Evolutionary conservation across 2,329 filamentous ascomycete species (phyloP).

Genomic region (Sarocladiaceae sp.): DNA sequence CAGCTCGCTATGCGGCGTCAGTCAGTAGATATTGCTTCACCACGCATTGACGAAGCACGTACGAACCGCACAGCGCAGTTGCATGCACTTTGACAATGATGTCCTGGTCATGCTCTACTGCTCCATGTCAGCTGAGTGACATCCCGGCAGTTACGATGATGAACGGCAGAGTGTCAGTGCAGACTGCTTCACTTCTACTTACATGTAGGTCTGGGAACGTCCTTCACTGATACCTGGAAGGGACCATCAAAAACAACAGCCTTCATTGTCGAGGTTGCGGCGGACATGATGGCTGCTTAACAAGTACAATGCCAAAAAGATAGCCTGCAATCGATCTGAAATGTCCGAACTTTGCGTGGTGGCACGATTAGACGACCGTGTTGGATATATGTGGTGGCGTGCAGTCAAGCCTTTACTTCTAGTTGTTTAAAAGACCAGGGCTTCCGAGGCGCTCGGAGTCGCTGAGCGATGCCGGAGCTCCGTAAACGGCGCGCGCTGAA

Average conservation of each 20-base stretch:
- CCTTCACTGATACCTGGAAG: slow-evolving; percentile 66
- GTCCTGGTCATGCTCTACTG: slow-evolving; percentile 60
- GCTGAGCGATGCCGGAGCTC: too few species aligned
- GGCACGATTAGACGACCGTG: too few species aligned
- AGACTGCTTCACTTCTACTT: too few species aligned
- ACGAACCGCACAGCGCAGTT: slow-evolving; percentile 78
- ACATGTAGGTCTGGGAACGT: slow-evolving; percentile 62
- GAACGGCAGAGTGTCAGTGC: not conserved
- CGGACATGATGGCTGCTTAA: not conserved
- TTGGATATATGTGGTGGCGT: too few species aligned
- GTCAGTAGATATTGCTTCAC: not conserved
- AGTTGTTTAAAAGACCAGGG: too few species aligned
- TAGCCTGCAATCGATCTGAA: too few species aligned
- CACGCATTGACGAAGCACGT: too few species aligned
- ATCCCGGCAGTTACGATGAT: too few species aligned
- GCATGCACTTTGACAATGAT: slow-evolving; percentile 72
- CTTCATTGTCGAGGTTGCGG: slow-evolving; percentile 65
- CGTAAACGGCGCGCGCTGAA: too few species aligned
- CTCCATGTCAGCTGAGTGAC: not conserved
- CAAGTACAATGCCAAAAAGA: slow-evolving; percentile 3
- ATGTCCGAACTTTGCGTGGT: too few species aligned
- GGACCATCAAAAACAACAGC: slow-evolving; percentile 83
- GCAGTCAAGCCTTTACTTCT: too few species aligned
- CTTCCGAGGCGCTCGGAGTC: too few species aligned
- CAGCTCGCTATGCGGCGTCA: slow-evolving; percentile 42